A percentile compares a stretch with the other conserved stretches of the same genome.
Conservation (phyloP, 1,139 yeast genomes). For the Yamadazyma mexicana region DNA sequence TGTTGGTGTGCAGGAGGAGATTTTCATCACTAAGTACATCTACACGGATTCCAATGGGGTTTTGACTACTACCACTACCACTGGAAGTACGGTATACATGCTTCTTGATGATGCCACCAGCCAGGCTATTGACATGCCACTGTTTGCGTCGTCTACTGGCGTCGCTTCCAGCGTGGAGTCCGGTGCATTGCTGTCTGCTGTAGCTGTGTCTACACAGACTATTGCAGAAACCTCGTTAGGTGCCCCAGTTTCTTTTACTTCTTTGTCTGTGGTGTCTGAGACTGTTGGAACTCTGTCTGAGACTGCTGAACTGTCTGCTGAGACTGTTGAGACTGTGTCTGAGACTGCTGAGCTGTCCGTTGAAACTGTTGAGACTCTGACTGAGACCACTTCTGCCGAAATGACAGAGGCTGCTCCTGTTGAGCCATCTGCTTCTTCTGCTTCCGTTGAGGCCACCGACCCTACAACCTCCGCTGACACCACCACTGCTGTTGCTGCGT, state of each 20-base stretch:
- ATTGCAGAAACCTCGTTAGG: too few relatives aligned
- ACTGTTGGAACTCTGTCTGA: too few relatives aligned
- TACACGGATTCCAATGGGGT: slow-evolving; percentile 31
- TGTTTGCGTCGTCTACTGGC: slow-evolving; percentile 9
- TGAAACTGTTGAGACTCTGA: slow-evolving; percentile 5
- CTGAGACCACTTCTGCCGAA: slow-evolving; percentile 5
- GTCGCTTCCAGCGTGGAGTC: slow-evolving; percentile 4
- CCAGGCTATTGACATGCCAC: slow-evolving; percentile 4
- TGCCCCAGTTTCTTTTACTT: slow-evolving; percentile 9
- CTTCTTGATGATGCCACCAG: slow-evolving; percentile 6
- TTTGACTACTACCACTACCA: slow-evolving; percentile 33
- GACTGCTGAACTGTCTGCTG: slow-evolving; percentile 5
- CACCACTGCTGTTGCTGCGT: slow-evolving; percentile 3
- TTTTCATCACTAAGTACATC: slow-evolving; percentile 36
- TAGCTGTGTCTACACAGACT: too few relatives aligned
- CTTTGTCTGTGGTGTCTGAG: slow-evolving; percentile 8
- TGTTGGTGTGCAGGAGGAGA: slow-evolving; percentile 25
- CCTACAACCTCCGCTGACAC: too few relatives aligned
- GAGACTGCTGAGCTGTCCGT: slow-evolving; percentile 1
- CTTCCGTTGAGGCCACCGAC: too few relatives aligned
- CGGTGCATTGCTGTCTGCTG: slow-evolving; percentile 7
- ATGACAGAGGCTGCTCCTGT: slow-evolving; percentile 1
- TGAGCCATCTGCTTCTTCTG: slow-evolving; percentile 1
- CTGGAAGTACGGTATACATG: slow-evolving; percentile 23
- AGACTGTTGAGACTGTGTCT: slow-evolving; percentile 6